Evolutionary conservation across 1,139 yeast species (phyloP), one percentile per base, ranked within the genome.

Genomic region (Suhomyces bokatorum): DNA sequence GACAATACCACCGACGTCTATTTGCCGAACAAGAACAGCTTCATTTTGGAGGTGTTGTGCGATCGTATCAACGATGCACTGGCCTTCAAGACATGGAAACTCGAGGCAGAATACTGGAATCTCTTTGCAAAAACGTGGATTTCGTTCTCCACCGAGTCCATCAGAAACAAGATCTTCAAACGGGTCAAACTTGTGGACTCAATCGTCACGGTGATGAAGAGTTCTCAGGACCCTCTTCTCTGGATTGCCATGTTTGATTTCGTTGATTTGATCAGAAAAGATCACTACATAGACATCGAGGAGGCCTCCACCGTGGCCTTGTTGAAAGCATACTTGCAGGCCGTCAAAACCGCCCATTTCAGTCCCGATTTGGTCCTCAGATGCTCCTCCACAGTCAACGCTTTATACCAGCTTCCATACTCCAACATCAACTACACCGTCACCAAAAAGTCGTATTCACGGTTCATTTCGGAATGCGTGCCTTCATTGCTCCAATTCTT

Each of bases 31-130:
- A 72, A 70, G 43, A 73, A 77, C 12, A 56, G 66, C 0, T 88
- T 89, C 45, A 64, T 88, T 3, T 67, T 86, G 33, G 91, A 86
- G 43, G 73, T 90, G 54, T 53, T 86, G 3, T 70, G 82, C 49
- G 95, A 87, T 56, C 72, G 91, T 52, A 63, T 88, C 53, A 76
- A 77, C 47, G 88, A 83, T 47, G 55, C 60, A 20, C 55, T 57
- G 47, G 59, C 44, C 59, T 70, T 69, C 45, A 54, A 60, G 3
- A 50, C 58, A 5, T 82, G 82, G 72, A 80, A 76, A 54, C 59
- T 50, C 12, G 62, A 67, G 40, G 44, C 59, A 0, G 56, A 60
- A 3, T 63, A 75, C 1, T 85, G 91, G 89, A 44, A 47, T 4
- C 59, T 82, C 35, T 69, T 80, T 46, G 55, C 59, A 35, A 57